A percentile compares a stretch with the other conserved stretches of the same genome.
Conservation (phyloP, 179 eudicot genomes). For the Silene coronaria region DNA sequence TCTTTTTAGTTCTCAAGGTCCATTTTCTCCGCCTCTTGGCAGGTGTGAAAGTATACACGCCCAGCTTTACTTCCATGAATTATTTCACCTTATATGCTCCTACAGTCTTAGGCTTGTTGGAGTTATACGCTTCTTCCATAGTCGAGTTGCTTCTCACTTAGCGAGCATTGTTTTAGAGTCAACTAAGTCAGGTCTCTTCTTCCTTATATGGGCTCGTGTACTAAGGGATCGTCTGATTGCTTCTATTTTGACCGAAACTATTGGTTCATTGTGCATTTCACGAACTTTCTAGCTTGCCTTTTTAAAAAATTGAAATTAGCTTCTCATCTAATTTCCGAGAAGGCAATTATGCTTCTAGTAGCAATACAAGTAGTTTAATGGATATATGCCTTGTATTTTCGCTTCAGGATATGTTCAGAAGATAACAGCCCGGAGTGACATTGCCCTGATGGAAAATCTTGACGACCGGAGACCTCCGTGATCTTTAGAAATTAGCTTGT, state of each 20-base stretch:
- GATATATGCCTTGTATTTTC: neutral
- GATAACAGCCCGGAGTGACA: slow-evolving; percentile 72
- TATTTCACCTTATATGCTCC: neutral
- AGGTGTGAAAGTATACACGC: neutral
- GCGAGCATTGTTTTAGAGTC: neutral
- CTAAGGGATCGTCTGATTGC: neutral
- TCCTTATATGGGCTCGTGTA: neutral
- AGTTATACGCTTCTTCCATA: too few relatives aligned
- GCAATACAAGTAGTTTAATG: neutral
- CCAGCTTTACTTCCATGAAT: too few relatives aligned
- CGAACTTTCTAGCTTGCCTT: neutral
- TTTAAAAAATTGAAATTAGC: neutral
- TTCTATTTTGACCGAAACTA: neutral
- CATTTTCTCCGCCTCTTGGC: neutral
- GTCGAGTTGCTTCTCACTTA: neutral
- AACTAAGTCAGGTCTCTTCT: neutral
- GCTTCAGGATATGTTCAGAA: slow-evolving; percentile 91
- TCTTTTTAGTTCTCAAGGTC: neutral
- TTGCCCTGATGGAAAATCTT: slow-evolving; percentile 85
- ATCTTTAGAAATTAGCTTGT: slow-evolving; percentile 7
- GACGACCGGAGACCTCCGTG: slow-evolving; percentile 62
- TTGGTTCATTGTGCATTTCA: neutral
- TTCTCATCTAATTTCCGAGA: neutral
- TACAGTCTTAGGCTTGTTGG: too few relatives aligned
- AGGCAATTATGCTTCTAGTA: neutral